Base-by-base conservation (phyloP, 306 rosid species). In the Quercus cerris region DNA sequence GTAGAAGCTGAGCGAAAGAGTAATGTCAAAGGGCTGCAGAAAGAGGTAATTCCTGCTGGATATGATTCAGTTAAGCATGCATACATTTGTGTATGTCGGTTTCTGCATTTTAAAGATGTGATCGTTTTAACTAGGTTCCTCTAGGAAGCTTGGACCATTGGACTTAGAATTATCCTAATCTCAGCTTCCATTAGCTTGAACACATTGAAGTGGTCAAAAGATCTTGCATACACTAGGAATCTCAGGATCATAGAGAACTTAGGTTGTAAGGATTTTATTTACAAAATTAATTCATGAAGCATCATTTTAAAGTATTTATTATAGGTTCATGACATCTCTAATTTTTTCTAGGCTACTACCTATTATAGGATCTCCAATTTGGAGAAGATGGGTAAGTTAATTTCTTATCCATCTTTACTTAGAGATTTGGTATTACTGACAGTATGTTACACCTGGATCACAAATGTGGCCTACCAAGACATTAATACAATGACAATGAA, bases 11-110 rank as follows among this genome's bases (percentile, higher is more conserved):
- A 70, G 15, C 70, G 9, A 28, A 61, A 49, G 64, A 83, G 28
- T 71, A 51, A 35, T 75, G 46, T 73, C 72, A 71, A 41, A 75
- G 81, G 67, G 80, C 74, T 13, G 68, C 73, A 75, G 27, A 76
- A 80, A 56, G 63, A 75, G 81, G 84, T 76, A 71, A 63, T 62
- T 13, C 27, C n/a, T 15, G 41, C 8, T 20, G 3, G 30, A 41
- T 78, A 33, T 33, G 35, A 55, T 67, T 66, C 7, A 33, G 46
- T 33, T 77, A 6, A 18, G 8, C 62, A 51, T 9, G 70, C 18
- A 7, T 63, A n/a, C 3, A 18, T 67, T 44, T 30, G 15, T 0
- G 0, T 3, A 19, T 46, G 6, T 22, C 8, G 5, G 31, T 67
- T 67, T 31, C 54, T 71, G 27, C 56, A 5, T 17, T 71, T 56